phyloP scores from a whole-genome alignment of 1,284 basidiomycete genomes.

The Cutaneotrichosporon sp. region DNA sequence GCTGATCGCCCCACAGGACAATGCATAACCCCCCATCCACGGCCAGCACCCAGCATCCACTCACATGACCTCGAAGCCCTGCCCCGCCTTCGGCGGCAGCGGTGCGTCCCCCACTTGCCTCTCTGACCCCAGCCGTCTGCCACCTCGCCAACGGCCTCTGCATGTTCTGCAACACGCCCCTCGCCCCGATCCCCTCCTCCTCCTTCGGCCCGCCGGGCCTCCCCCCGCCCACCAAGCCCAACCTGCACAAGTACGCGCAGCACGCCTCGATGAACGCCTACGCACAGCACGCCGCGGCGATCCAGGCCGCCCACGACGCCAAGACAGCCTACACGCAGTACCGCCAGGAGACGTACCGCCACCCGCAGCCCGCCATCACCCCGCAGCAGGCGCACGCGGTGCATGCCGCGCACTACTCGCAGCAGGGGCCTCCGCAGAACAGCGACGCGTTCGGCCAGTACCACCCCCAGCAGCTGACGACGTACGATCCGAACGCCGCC shows the following conservation, averaged over 20 bases:
- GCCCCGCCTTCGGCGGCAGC: background rate
- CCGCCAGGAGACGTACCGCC: no score
- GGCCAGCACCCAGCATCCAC: no score
- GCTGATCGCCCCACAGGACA: no score
- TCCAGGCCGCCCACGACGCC: no score
- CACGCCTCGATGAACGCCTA: background rate
- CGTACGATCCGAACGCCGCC: no score
- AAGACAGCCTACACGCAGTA: no score
- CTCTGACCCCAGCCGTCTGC: slow-evolving; percentile 1
- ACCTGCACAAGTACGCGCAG: background rate
- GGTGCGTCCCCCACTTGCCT: background rate
- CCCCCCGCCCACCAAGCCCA: background rate
- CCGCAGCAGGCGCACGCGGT: no score
- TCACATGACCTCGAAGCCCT: background rate
- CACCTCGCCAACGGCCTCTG: background rate
- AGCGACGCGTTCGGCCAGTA: no score
- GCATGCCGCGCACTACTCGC: no score
- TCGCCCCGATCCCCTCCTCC: background rate
- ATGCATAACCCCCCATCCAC: background rate
- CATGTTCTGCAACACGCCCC: background rate
- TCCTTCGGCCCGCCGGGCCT: background rate
- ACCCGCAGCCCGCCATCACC: no score
- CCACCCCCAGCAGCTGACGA: no score
- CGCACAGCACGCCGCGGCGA: background rate
- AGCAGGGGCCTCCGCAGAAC: no score